Base-by-base conservation (phyloP, 2,329 filamentous ascomycete species). In the Diaporthe sp. region DNA sequence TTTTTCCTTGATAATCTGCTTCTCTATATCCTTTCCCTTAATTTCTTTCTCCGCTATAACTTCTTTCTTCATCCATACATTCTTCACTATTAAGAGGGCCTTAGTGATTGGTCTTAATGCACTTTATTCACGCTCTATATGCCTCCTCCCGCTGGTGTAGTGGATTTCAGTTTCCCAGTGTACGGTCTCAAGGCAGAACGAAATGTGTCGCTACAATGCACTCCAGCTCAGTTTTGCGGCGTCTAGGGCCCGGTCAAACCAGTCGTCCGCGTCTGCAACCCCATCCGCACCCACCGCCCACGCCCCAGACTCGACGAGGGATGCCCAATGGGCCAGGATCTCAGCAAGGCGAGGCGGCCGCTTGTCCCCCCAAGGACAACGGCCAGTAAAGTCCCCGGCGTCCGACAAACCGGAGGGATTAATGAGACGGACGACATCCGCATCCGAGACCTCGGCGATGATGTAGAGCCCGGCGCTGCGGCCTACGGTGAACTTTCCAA, bases 281-380 rank as follows among this genome's bases (percentile, higher is more conserved):
- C 57, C 57, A 60, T 60, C 57, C 35, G 13, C 57, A 25, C 7
- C 35, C 35, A 42, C 35, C 13, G n/a, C 9, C 58, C 58, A 61
- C n/a, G 38, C 15, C n/a, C n/a, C 58, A 42, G 38, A 61, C 35
- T 42, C 57, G 38, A 61, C n/a, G 38, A 61, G 35, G 3, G 57
- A 61, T 42, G 57, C 57, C 57, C 22, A 40, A 60, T 40, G 57
- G 35, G 33, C 57, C 35, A 60, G n/a, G 17, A 40, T 60, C 35
- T 60, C 35, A 13, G 57, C 57, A 9, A 60, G 57, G n/a, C 57
- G 57, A 19, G 57, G 57, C 22, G 57, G 35, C 13, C 57, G n/a
- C 12, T 8, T 12, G 13, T 40, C n/a, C 35, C 57, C 57, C n/a
- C 35, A 60, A 6, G 57, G 57, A 60, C 57, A 60, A 25, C 33